These are phyloP conservation scores for Monosporascus sp. DNA, from an alignment of 2,329 filamentous ascomycete species.

Conservation along the genomic window DNA sequence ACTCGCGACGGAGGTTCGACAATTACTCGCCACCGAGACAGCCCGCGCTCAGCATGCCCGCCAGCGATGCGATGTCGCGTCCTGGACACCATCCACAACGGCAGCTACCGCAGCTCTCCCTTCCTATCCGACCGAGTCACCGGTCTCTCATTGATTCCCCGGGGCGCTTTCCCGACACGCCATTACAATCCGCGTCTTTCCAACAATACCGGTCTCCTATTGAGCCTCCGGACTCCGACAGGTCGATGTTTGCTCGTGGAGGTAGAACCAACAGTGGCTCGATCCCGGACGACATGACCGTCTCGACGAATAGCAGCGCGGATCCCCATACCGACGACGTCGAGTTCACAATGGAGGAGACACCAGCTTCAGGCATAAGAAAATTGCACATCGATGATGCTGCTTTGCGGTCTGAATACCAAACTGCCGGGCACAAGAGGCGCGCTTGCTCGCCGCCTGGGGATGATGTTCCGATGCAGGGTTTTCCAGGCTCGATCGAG, in stretches of 20 bases:
- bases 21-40: slow-evolving; percentile 38
- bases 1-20: slow-evolving; percentile 40
- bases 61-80: slow-evolving; percentile 32
- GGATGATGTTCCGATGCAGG: slow-evolving; percentile 38
- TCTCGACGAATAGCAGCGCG: slow-evolving; percentile 39
- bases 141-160: slow-evolving; percentile 39
- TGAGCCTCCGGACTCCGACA: slow-evolving; percentile 40
- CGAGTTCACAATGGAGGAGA: slow-evolving; percentile 41
- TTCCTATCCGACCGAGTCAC: slow-evolving; percentile 39
- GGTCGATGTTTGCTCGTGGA: slow-evolving; percentile 39
- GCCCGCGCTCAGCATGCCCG: slow-evolving; percentile 37
- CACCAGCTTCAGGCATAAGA: slow-evolving; percentile 30
- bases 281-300: slow-evolving; percentile 38
- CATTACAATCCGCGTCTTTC: slow-evolving; percentile 42
- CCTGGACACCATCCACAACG: slow-evolving; percentile 30
- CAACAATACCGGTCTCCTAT: slow-evolving; percentile 40
- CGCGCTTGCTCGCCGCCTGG: slow-evolving; percentile 49
- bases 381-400: slow-evolving; percentile 43
- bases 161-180: slow-evolving; percentile 38
- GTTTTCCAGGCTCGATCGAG: slow-evolving; percentile 35
- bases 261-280: slow-evolving; percentile 44
- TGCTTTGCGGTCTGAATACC: slow-evolving; percentile 28
- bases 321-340: slow-evolving; percentile 46
- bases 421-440: slow-evolving; percentile 46
- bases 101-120: slow-evolving; percentile 37